Conservation (phyloP, 768 basidiomycete species). For the Pulveroboletus ravenelii region DNA sequence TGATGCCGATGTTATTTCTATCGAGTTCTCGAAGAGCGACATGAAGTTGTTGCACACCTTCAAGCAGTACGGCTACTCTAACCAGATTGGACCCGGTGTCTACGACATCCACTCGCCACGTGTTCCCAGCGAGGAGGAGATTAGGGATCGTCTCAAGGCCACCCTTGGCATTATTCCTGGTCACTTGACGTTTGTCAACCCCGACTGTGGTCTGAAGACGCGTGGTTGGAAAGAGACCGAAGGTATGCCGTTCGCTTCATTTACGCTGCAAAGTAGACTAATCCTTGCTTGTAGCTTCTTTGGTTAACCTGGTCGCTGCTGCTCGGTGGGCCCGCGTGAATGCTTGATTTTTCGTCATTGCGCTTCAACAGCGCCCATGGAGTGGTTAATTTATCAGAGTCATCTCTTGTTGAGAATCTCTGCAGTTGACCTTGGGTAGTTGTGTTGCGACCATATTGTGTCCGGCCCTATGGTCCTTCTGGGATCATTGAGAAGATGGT, state of each 20-base stretch:
- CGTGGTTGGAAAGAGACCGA: constrained; percentile 99
- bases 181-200: constrained; percentile 87
- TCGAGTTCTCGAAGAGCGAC: constrained; percentile 97
- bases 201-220: constrained; percentile 98
- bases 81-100: constrained; percentile 97
- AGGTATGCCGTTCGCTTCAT: constrained; percentile 34
- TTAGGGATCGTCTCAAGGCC: constrained; percentile 83
- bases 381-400: constrained; percentile 54
- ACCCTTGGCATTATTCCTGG: constrained; percentile 81
- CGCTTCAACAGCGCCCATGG: constrained; percentile 92
- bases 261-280: constrained; percentile 2
- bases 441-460: constrained; percentile 35
- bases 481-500: constrained; percentile 12
- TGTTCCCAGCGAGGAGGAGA: constrained; percentile 90
- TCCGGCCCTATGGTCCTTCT: constrained; percentile 22
- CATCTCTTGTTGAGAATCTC: constrained; percentile 24
- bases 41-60: constrained; percentile 96
- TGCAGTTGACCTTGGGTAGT: constrained; percentile 54
- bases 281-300: constrained; percentile 46
- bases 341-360: constrained; percentile 53
- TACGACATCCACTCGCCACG: constrained; percentile 99
- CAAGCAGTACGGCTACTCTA: constrained; percentile 92
- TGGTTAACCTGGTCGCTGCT: constrained; percentile 82
- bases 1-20: constrained; percentile 98
- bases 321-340: constrained; percentile 90